These are phyloP conservation scores for Claviceps maximensis DNA, from an alignment of 2,329 filamentous ascomycete genomes.

Conservation along the genomic window DNA sequence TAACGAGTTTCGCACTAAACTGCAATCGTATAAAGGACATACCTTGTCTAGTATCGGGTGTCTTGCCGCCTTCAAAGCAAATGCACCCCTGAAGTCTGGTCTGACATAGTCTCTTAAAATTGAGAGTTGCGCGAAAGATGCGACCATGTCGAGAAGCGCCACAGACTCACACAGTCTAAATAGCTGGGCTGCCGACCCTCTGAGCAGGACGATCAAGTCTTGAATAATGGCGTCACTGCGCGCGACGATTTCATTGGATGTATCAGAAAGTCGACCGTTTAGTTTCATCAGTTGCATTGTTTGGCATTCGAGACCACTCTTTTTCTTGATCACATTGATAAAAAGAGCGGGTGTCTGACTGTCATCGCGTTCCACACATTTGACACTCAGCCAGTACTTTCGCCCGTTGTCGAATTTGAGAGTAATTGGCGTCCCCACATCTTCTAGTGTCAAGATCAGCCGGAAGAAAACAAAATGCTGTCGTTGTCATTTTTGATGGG, in stretches of 20 bases:
- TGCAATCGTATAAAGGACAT: neutral
- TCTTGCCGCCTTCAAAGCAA: conserved; percentile 61
- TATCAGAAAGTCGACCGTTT: conserved; percentile 63
- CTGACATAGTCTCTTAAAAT: conserved; percentile 47
- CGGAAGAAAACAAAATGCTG: neutral
- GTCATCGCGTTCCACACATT: conserved; percentile 47
- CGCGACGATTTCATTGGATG: conserved; percentile 70
- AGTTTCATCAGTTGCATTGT: conserved; percentile 74
- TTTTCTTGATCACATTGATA: conserved; percentile 63
- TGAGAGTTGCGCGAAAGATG: conserved; percentile 61
- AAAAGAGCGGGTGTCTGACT: conserved; percentile 51
- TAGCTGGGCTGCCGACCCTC: conserved; percentile 54
- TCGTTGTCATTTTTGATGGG: neutral
- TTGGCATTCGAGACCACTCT: conserved; percentile 71
- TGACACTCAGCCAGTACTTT: conserved; percentile 66
- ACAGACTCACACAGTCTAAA: conserved; percentile 81
- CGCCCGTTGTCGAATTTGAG: conserved; percentile 66
- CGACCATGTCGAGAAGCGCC: conserved; percentile 75
- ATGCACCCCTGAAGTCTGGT: conserved; percentile 52
- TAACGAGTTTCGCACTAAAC: neutral
- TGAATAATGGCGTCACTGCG: conserved; percentile 71
- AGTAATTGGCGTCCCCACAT: conserved; percentile 45
- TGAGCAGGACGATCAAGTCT: conserved; percentile 57
- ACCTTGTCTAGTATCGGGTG: conserved; percentile 69
- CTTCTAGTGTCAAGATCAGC: conserved; percentile 24